phyloP scores from a whole-genome alignment of 129 eudicot species.

The Centaurea solstitialis region DNA sequence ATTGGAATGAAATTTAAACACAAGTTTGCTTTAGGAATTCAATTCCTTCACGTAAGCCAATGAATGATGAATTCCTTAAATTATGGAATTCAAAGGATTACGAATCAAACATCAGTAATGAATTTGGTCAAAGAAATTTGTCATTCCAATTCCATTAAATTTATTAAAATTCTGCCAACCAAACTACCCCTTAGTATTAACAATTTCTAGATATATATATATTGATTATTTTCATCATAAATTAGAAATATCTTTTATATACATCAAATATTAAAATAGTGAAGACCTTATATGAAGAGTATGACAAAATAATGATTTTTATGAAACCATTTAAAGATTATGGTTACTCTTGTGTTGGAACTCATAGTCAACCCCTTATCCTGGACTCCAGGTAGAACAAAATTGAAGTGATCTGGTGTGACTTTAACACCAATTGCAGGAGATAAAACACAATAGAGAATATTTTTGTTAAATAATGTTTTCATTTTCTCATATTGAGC shows the following conservation, averaged over 20 bases:
- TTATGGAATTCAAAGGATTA: too few relatives aligned
- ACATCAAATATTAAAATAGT: background rate
- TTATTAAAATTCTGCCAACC: too few relatives aligned
- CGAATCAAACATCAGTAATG: too few relatives aligned
- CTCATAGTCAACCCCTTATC: background rate
- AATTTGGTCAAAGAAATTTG: too few relatives aligned
- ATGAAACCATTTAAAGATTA: background rate
- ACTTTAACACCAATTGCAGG: background rate
- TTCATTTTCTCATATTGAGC: background rate
- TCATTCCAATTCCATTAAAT: too few relatives aligned
- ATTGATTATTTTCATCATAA: background rate
- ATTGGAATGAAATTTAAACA: too few relatives aligned
- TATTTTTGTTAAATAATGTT: background rate
- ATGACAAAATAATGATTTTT: background rate
- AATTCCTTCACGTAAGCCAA: too few relatives aligned
- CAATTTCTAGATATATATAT: background rate
- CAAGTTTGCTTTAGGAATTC: too few relatives aligned
- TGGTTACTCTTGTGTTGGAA: background rate
- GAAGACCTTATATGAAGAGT: background rate
- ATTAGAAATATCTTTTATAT: too few relatives aligned
- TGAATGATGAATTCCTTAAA: too few relatives aligned
- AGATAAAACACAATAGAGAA: background rate
- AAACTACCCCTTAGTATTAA: too few relatives aligned
- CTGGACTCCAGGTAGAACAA: background rate
- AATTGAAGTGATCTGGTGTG: background rate